phyloP scores from a whole-genome alignment of 352 stramenopile species.

The Phytophthora citrophthora region DNA sequence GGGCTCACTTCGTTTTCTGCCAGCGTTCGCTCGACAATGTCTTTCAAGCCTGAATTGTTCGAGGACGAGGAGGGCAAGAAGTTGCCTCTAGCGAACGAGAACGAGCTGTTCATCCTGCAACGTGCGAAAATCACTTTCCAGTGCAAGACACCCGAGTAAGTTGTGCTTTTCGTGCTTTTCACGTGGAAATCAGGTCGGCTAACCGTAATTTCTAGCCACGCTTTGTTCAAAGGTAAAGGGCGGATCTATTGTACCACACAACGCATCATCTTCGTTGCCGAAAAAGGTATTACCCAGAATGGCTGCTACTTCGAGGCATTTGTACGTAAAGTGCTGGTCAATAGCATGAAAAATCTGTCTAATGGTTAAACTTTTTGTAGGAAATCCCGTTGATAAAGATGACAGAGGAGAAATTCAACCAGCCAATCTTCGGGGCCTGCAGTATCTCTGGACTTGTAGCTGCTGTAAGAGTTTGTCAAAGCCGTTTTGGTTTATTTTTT shows the following conservation, averaged over 20 bases:
- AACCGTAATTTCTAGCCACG: slow-evolving; percentile 14
- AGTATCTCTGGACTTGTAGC: slow-evolving; percentile 83
- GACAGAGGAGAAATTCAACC: slow-evolving; percentile 90
- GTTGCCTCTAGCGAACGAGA: slow-evolving; percentile 77
- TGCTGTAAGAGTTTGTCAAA: slow-evolving; percentile 37
- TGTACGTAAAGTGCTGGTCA: slow-evolving; percentile 36
- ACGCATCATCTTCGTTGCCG: slow-evolving; percentile 84
- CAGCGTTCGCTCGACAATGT: slow-evolving; percentile 44
- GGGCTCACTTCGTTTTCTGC: slow-evolving; percentile 13
- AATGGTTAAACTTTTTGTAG: slow-evolving; percentile 26
- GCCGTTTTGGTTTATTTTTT: not conserved
- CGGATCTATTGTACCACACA: slow-evolving; percentile 88
- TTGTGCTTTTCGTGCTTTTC: slow-evolving; percentile 5
- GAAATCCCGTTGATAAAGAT: slow-evolving; percentile 83
- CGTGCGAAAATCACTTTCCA: slow-evolving; percentile 83
- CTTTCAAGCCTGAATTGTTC: slow-evolving; percentile 78
- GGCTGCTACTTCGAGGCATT: slow-evolving; percentile 77
- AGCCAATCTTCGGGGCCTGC: slow-evolving; percentile 90
- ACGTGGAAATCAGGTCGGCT: not conserved
- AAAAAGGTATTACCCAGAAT: slow-evolving; percentile 72
- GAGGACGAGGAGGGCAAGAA: slow-evolving; percentile 67
- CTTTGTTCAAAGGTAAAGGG: slow-evolving; percentile 76
- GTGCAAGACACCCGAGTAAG: slow-evolving; percentile 62
- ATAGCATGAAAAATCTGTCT: not conserved
- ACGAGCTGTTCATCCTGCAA: slow-evolving; percentile 87